Percentiles rank a stretch among this genome's conserved stretches.
Evolutionary conservation across 108 stramenopile species (phyloP).

Genomic region (Nitzschia putrida): DNA sequence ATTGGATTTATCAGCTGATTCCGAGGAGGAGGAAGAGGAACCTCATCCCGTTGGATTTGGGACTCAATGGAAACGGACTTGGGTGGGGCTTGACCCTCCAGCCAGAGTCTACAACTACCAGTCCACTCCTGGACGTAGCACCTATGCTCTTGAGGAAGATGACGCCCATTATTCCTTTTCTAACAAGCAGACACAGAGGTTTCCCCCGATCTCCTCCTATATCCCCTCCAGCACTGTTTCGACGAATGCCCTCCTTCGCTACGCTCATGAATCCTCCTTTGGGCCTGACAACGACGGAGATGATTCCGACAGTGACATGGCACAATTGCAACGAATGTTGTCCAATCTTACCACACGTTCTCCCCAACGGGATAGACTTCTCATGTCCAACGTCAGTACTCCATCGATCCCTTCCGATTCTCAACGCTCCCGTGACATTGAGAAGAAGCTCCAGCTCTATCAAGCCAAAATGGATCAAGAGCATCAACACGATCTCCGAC

Average conservation of each 20-base stretch:
- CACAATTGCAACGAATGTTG: slow-evolving; percentile 2
- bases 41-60: slow-evolving; percentile 76
- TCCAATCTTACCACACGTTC: background rate
- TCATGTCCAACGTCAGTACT: background rate
- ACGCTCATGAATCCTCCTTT: background rate
- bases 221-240: slow-evolving; percentile 19
- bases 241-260: slow-evolving; percentile 26
- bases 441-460: slow-evolving; percentile 12
- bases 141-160: slow-evolving; percentile 34
- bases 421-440: slow-evolving; percentile 6
- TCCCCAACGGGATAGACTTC: background rate
- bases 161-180: slow-evolving; percentile 33
- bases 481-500: background rate
- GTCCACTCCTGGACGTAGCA: slow-evolving; percentile 17
- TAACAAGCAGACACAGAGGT: slow-evolving; percentile 9
- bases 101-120: background rate
- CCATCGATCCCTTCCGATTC: background rate
- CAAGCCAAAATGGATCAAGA: slow-evolving; percentile 17
- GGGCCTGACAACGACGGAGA: slow-evolving; percentile 9
- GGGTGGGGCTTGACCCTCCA: slow-evolving; percentile 48
- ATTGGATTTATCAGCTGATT: slow-evolving; percentile 22
- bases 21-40: slow-evolving; percentile 37
- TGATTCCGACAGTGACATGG: slow-evolving; percentile 15
- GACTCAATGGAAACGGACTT: slow-evolving; percentile 46
- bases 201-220: slow-evolving; percentile 38